Percentiles rank a stretch among this genome's conserved stretches.
These are phyloP conservation scores for Blastomyces percursus DNA, from an alignment of 2,329 filamentous ascomycete species.

Conservation along the genomic window DNA sequence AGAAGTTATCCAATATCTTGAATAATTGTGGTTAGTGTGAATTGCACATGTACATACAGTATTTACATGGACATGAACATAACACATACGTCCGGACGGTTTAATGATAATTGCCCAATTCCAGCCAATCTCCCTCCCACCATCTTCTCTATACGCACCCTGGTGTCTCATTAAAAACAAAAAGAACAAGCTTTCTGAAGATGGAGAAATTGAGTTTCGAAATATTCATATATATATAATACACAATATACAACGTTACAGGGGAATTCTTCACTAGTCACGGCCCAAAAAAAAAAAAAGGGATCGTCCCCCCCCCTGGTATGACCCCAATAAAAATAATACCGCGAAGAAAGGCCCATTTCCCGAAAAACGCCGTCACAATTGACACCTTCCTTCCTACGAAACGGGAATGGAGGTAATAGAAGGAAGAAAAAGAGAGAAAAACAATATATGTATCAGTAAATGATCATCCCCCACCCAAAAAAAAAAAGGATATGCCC, in stretches of 20 bases:
- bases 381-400: not conserved
- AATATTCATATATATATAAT: not conserved
- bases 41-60: too few species aligned
- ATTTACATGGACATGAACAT: too few species aligned
- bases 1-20: too few species aligned
- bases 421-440: not conserved
- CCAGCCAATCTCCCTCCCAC: too few species aligned
- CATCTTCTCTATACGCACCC: too few species aligned
- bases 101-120: too few species aligned
- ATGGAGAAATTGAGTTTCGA: not conserved
- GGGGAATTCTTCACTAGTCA: not conserved
- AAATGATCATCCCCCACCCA: not conserved
- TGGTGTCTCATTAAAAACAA: not conserved
- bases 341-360: not conserved
- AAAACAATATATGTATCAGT: not conserved
- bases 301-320: not conserved
- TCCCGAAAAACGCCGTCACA: slow-evolving; percentile 1
- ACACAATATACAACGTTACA: not conserved
- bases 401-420: not conserved
- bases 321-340: slow-evolving; percentile 3
- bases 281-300: not conserved
- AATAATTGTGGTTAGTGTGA: too few species aligned
- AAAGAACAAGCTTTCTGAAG: not conserved
- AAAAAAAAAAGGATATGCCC: too few species aligned
- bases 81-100: too few species aligned